These are phyloP conservation scores for Fusarium armeniacum DNA, from an alignment of 2,329 filamentous ascomycete species.

Conservation along the genomic window DNA sequence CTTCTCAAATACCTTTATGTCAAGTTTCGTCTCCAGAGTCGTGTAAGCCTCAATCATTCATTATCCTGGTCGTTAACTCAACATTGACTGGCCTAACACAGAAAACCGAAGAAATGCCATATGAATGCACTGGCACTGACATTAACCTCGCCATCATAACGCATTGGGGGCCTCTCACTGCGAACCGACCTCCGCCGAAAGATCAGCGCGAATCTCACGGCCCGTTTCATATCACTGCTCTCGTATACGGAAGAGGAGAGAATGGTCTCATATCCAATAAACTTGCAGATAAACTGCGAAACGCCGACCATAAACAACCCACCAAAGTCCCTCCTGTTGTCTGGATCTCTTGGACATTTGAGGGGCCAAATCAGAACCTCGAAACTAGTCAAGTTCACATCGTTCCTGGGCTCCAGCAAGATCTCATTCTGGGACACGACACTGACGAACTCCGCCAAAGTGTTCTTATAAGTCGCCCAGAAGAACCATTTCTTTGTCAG, in stretches of 20 bases:
- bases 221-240: constrained; percentile 7
- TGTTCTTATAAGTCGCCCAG: constrained; percentile 7
- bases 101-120: constrained; percentile 23
- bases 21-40: background rate
- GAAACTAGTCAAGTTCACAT: constrained; percentile 23
- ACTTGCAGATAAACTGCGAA: constrained; percentile 10
- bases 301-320: background rate
- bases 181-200: background rate
- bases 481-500: background rate
- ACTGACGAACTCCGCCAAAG: constrained; percentile 15
- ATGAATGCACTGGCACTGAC: background rate
- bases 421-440: constrained; percentile 22
- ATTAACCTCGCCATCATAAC: constrained; percentile 11
- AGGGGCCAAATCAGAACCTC: constrained; percentile 6
- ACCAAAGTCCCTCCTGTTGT: background rate
- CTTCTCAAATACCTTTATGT: background rate
- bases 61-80: background rate
- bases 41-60: background rate
- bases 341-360: constrained; percentile 15
- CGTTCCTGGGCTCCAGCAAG: constrained; percentile 20
- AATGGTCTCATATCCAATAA: constrained; percentile 19
- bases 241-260: constrained; percentile 7
- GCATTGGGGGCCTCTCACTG: constrained; percentile 1
- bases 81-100: background rate
- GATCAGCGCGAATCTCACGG: background rate